Conservation (phyloP, 2,329 filamentous ascomycete genomes). For the Lithohypha guttulata region DNA sequence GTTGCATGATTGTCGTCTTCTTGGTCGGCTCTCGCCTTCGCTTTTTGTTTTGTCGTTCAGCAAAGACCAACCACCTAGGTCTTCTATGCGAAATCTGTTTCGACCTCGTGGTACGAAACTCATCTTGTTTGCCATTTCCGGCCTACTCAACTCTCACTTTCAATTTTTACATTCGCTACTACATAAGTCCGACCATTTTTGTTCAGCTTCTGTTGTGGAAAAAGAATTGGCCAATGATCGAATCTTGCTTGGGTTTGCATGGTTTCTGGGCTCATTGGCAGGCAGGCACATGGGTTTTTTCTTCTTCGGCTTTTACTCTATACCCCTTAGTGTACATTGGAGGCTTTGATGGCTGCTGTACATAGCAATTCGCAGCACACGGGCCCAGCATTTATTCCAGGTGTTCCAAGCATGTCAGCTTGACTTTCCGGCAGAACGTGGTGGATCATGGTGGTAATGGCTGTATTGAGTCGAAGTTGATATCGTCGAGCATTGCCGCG, state of each 20-base stretch:
- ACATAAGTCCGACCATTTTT: constrained; percentile 7
- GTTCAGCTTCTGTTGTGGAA: not conserved
- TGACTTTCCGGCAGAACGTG: too few species aligned
- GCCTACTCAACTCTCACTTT: constrained; percentile 1
- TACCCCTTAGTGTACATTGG: constrained; percentile 5
- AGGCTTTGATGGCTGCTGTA: constrained; percentile 4
- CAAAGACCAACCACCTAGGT: not conserved
- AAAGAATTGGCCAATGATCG: not conserved
- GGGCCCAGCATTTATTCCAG: too few species aligned
- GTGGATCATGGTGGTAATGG: too few species aligned
- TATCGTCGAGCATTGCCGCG: too few species aligned
- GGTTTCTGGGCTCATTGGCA: too few species aligned
- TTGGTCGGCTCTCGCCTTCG: too few species aligned
- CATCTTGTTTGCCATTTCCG: not conserved
- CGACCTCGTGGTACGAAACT: constrained; percentile 1
- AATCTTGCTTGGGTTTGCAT: constrained; percentile 1
- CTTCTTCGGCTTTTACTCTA: constrained; percentile 1
- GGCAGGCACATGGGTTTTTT: too few species aligned
- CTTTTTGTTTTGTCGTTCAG: constrained; percentile 1
- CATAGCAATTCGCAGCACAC: too few species aligned
- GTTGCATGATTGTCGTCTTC: too few species aligned
- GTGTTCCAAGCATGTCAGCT: constrained; percentile 6
- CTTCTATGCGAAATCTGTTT: not conserved
- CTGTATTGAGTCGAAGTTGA: too few species aligned
- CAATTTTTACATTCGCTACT: constrained; percentile 4